These are phyloP conservation scores for Beta corolliflora DNA, from an alignment of 179 eudicot species.

Conservation along the genomic window DNA sequence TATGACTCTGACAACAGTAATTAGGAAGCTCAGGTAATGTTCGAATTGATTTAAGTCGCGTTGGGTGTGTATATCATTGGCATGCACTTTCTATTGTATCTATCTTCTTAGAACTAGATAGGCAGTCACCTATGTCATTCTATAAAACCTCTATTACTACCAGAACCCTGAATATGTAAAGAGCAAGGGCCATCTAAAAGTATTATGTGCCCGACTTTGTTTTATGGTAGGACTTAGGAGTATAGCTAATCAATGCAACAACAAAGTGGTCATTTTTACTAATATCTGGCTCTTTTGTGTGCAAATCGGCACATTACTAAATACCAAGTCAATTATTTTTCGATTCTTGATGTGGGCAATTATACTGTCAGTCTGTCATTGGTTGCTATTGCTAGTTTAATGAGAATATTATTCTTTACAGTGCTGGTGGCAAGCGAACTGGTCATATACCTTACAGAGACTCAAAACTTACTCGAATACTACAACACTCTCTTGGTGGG, in stretches of 20 bases:
- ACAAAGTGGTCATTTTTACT: neutral
- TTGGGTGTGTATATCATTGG: neutral
- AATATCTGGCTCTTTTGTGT: neutral
- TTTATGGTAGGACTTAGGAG: too few relatives aligned
- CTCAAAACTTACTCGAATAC: constrained; percentile 87
- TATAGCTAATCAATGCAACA: too few relatives aligned
- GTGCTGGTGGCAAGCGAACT: constrained; percentile 83
- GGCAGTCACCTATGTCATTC: too few relatives aligned
- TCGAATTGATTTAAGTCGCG: neutral
- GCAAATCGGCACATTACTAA: neutral
- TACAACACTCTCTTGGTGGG: constrained; percentile 95
- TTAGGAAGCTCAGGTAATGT: constrained; percentile 85
- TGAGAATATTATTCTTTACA: constrained; percentile 29
- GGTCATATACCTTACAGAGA: constrained; percentile 97
- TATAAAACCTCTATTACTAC: too few relatives aligned
- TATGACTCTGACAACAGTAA: constrained; percentile 95
- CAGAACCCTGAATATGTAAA: too few relatives aligned
- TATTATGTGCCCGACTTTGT: too few relatives aligned
- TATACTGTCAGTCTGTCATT: neutral
- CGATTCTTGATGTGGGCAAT: neutral
- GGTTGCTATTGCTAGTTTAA: neutral
- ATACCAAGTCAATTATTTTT: neutral
- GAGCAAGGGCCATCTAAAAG: too few relatives aligned
- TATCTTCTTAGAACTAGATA: too few relatives aligned
- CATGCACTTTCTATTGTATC: neutral